Base-by-base conservation (phyloP, 768 basidiomycete species). In the Rhodosporidiobolus sp. region DNA sequence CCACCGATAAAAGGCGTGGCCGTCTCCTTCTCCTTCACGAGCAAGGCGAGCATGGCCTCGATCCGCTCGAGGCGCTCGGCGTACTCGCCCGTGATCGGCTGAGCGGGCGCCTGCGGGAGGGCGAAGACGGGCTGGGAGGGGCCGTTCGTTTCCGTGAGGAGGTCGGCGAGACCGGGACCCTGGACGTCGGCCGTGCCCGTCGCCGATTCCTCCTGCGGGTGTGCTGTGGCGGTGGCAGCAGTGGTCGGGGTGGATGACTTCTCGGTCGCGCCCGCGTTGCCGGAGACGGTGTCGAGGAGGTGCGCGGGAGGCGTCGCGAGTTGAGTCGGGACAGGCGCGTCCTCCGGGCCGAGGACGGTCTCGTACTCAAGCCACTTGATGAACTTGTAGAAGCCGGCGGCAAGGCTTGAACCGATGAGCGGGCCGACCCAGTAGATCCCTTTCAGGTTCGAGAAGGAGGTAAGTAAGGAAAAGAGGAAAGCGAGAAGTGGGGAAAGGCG, bases 351-450 rank as follows among this genome's bases (percentile, higher is more conserved):
- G n/a, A 72, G 56, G 19, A 67, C 66, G 5, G 66, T 72, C 46
- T 72, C 71, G 63, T 64, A 72, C 56, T 72, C 66, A n/a, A 72
- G 65, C 35, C 20, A 69, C 68, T 72, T 72, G 66, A 72, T 63
- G 56, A 67, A 60, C 26, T 30, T n/a, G 58, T 72, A 72, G 66
- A 72, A 72, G 1, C 65, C 71, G 2, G 71, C 71, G 8, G 71
- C 71, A 30, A 72, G 53, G 22, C 52, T 64, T 0, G 58, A 30
- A 26, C 66, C 66, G 28, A 67, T 50, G 30, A 10, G 4, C 1
- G 66, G 66, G 0, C 65, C 71, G 38, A 61, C 12, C 59, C 48
- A 66, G 62, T 69, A 69, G 32, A 69, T 63, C 58, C 43, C 16
- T 26, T 2, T 3, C 0, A 4, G 2, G 34, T 45, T 8, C 14